Percentiles rank a stretch among this genome's conserved stretches.
Evolutionary conservation across 441 rosid species (phyloP).

Genomic region (Euphorbia corollata): DNA sequence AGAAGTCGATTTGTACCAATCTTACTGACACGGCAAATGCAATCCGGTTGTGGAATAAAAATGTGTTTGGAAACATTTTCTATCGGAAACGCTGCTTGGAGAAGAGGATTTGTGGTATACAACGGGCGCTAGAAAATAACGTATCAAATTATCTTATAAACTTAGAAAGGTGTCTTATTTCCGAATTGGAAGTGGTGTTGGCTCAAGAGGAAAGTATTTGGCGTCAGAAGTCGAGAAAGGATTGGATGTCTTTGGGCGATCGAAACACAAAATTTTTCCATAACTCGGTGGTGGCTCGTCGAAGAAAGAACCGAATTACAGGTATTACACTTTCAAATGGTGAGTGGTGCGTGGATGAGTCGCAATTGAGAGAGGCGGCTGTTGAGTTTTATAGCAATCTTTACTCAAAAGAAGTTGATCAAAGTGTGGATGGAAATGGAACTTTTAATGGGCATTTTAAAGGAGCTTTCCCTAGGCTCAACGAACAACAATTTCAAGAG

Average conservation of each 20-base stretch:
- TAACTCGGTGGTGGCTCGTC: neutral
- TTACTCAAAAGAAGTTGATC: too few species aligned
- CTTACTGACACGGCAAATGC: too few species aligned
- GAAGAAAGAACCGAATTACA: too few species aligned
- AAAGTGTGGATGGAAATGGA: too few species aligned
- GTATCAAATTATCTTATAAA: neutral
- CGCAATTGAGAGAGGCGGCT: too few species aligned
- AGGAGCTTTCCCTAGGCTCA: neutral
- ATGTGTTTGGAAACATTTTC: neutral
- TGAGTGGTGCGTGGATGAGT: neutral
- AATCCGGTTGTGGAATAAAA: neutral
- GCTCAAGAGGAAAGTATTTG: neutral
- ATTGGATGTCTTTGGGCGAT: neutral
- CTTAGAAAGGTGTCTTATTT: neutral
- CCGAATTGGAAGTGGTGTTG: neutral
- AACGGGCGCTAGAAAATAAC: neutral
- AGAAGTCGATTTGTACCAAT: too few species aligned
- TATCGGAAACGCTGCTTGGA: too few species aligned
- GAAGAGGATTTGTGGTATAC: neutral
- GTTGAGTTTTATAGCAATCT: too few species aligned
- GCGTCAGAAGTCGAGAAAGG: neutral
- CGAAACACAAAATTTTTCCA: neutral
- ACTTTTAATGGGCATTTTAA: too few species aligned
- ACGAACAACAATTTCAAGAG: too few species aligned
- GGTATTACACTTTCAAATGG: neutral